Conservation (phyloP, 768 basidiomycete genomes). For the Suillus hirtellus region DNA sequence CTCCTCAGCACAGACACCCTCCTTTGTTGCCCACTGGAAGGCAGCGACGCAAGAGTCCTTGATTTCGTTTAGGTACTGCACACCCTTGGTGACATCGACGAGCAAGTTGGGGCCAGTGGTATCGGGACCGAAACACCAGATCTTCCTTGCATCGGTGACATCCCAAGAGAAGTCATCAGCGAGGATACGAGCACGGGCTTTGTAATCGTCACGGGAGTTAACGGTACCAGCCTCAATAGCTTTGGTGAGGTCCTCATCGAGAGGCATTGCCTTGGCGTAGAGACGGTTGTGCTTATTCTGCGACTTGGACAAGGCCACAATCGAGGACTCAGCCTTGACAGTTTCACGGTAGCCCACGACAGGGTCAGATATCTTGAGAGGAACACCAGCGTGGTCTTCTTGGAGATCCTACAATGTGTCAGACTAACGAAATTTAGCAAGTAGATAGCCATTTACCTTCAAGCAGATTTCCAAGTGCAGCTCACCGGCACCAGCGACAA, state of each 20-base stretch:
- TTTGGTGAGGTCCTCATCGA: slow-evolving; percentile 91
- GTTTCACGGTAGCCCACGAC: slow-evolving; percentile 99
- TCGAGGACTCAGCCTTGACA: slow-evolving; percentile 92
- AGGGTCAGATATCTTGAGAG: slow-evolving; percentile 96
- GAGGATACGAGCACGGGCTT: slow-evolving; percentile 89
- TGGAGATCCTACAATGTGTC: slow-evolving; percentile 75
- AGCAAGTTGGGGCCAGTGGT: slow-evolving; percentile 96
- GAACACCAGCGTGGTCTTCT: slow-evolving; percentile 99
- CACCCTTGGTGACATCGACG: slow-evolving; percentile 98
- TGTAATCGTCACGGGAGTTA: slow-evolving; percentile 95
- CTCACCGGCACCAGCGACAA: slow-evolving; percentile 99
- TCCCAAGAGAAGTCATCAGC: slow-evolving; percentile 99
- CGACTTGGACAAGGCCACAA: slow-evolving; percentile 96
- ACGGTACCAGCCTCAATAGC: slow-evolving; percentile 90
- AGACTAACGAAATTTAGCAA: background rate
- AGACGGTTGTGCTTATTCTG: slow-evolving; percentile 99
- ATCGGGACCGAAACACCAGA: slow-evolving; percentile 99
- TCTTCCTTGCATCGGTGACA: slow-evolving; percentile 98
- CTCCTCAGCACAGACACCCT: slow-evolving; percentile 95
- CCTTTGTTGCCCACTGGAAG: slow-evolving; percentile 99
- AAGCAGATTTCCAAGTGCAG: slow-evolving; percentile 99
- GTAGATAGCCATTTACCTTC: slow-evolving; percentile 56
- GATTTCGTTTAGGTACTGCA: slow-evolving; percentile 99
- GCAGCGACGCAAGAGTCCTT: slow-evolving; percentile 99
- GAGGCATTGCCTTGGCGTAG: slow-evolving; percentile 88